These are phyloP conservation scores for Rhynchosporium agropyri DNA, from an alignment of 2,329 filamentous ascomycete genomes.

Conservation along the genomic window DNA sequence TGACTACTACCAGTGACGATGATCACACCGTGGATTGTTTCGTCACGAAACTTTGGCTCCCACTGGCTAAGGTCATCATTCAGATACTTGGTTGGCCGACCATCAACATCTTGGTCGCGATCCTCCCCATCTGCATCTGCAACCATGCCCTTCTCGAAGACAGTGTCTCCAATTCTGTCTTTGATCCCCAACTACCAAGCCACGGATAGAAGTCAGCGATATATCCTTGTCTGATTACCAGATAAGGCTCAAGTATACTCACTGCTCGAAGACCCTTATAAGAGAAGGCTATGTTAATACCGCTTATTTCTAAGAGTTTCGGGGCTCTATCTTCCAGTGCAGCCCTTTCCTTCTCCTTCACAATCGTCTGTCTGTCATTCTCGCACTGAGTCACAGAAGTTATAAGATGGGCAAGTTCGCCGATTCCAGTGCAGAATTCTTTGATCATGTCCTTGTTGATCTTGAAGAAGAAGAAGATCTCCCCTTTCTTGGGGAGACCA, in stretches of 20 bases:
- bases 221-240: neutral
- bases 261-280: conserved; percentile 16
- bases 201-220: neutral
- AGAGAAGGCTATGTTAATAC: conserved; percentile 20
- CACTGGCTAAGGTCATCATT: conserved; percentile 33
- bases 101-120: neutral
- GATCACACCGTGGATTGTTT: conserved; percentile 44
- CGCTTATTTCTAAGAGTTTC: conserved; percentile 17
- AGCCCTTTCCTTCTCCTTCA: conserved; percentile 10
- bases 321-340: conserved; percentile 2
- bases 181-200: neutral
- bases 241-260: neutral
- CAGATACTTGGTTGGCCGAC: neutral
- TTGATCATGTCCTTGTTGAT: conserved; percentile 4
- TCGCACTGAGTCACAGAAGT: conserved; percentile 9
- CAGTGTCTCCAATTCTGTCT: conserved; percentile 13
- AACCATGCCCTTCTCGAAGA: conserved; percentile 10
- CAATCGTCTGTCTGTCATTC: conserved; percentile 7
- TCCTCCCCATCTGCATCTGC: conserved; percentile 1
- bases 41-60: conserved; percentile 42
- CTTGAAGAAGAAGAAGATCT: conserved; percentile 17
- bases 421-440: conserved; percentile 13
- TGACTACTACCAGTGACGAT: conserved; percentile 42
- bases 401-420: conserved; percentile 7
- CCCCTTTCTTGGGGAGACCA: conserved; percentile 15